Conservation (phyloP, 1,139 yeast species). For the Scheffersomyces parashehatae region DNA sequence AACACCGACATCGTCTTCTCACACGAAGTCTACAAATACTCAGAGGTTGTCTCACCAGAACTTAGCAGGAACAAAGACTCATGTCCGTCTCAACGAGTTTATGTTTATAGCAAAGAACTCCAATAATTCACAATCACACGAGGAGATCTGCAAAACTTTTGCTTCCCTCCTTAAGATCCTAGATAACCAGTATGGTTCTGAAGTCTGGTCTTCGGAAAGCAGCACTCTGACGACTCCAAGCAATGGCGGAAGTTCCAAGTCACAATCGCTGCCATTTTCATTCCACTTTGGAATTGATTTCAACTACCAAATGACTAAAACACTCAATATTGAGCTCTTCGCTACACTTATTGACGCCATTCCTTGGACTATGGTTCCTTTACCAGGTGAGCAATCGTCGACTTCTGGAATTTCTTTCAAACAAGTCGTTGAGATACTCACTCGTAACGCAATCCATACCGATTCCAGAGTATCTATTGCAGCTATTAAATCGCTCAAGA, state of each 20-base stretch:
- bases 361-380: slow-evolving; percentile 62
- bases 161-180: slow-evolving; percentile 57
- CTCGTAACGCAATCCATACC: slow-evolving; percentile 73
- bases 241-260: slow-evolving; percentile 11
- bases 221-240: slow-evolving; percentile 3
- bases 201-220: slow-evolving; percentile 25
- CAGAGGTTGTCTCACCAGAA: neutral
- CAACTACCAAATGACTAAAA: slow-evolving; percentile 29
- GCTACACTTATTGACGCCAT: slow-evolving; percentile 67
- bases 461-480: slow-evolving; percentile 63
- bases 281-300: slow-evolving; percentile 59
- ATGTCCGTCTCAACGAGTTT: slow-evolving; percentile 24
- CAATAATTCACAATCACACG: slow-evolving; percentile 61
- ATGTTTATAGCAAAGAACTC: slow-evolving; percentile 41
- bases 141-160: slow-evolving; percentile 69
- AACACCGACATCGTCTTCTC: too few relatives aligned
- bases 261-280: slow-evolving; percentile 32
- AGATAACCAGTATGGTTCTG: slow-evolving; percentile 63
- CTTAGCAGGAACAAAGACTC: neutral
- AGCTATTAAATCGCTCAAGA: slow-evolving; percentile 61
- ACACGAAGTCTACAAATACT: too few relatives aligned
- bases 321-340: slow-evolving; percentile 59
- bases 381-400: slow-evolving; percentile 25
- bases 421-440: slow-evolving; percentile 68
- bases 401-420: slow-evolving; percentile 56